Evolutionary conservation across 345 rosid genomes (phyloP).

Genomic region (Eucalyptus brandiana): DNA sequence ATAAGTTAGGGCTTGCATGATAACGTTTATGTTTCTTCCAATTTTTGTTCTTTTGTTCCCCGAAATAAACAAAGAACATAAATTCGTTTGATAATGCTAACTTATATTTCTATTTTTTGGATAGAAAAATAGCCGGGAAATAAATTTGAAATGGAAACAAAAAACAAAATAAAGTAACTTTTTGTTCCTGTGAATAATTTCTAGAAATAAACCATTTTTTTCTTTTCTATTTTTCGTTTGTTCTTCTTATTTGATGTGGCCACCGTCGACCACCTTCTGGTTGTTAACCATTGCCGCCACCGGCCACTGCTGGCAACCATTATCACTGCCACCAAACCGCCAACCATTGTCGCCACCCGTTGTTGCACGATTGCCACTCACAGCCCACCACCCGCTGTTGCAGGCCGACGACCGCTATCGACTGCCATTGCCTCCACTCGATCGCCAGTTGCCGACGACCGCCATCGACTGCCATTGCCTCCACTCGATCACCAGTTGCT

Average conservation of each 20-base stretch:
- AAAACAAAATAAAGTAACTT: too few species aligned
- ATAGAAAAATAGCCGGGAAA: fast-evolving
- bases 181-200: too few species aligned
- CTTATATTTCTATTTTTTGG: too few species aligned
- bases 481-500: fast-evolving
- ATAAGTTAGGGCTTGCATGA: too few species aligned
- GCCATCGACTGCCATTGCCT: fast-evolving
- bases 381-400: fast-evolving
- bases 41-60: too few species aligned
- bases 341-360: fast-evolving
- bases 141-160: fast-evolving
- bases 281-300: fast-evolving
- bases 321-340: fast-evolving
- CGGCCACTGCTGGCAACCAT: fast-evolving
- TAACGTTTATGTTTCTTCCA: too few species aligned
- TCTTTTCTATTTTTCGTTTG: too few species aligned
- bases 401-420: fast-evolving
- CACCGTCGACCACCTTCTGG: fast-evolving
- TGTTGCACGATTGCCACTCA: fast-evolving
- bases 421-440: fast-evolving
- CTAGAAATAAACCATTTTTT: too few species aligned
- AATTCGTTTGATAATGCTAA: too few species aligned
- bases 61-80: fast-evolving
- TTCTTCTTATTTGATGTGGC: too few species aligned
- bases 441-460: fast-evolving